A percentile compares a stretch with the other conserved stretches of the same genome.
Conservation (phyloP, 2,329 filamentous ascomycete genomes). For the Apiospora sp. region DNA sequence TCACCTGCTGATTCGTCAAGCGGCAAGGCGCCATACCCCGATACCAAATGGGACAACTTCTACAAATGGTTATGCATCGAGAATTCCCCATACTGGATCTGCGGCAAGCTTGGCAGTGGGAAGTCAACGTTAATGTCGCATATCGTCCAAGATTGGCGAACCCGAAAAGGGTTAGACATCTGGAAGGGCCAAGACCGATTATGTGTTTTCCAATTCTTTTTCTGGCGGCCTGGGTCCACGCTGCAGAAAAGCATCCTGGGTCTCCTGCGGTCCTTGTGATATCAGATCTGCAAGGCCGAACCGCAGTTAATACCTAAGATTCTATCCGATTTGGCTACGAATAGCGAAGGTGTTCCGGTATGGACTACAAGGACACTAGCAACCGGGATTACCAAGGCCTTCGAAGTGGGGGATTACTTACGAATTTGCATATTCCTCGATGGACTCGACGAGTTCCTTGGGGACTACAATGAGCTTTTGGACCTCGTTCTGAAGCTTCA, state of each 20-base stretch:
- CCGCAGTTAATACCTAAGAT: background rate
- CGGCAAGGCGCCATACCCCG: fast-evolving
- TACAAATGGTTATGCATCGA: conserved; percentile 27
- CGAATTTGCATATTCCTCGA: background rate
- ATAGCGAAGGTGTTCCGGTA: background rate
- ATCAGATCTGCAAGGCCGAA: conserved; percentile 23
- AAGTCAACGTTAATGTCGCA: conserved; percentile 31
- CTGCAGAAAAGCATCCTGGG: conserved; percentile 29
- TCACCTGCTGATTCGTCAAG: background rate
- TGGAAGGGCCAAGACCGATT: conserved; percentile 26
- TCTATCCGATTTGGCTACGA: background rate
- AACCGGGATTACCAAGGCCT: background rate
- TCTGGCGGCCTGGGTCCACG: conserved; percentile 29
- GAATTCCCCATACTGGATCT: conserved; percentile 30
- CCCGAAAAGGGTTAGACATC: background rate
- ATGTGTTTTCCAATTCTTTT: conserved; percentile 30
- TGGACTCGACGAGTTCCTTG: background rate
- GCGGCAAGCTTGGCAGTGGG: conserved; percentile 30
- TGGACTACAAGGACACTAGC: background rate
- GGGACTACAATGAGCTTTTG: background rate
- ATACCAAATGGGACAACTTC: background rate
- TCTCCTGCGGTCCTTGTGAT: conserved; percentile 28
- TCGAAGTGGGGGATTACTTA: background rate
- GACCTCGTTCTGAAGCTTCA: background rate
- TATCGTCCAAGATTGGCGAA: conserved; percentile 26